Conservation (phyloP, 1,284 basidiomycete species). For the Tilletia setariae region DNA sequence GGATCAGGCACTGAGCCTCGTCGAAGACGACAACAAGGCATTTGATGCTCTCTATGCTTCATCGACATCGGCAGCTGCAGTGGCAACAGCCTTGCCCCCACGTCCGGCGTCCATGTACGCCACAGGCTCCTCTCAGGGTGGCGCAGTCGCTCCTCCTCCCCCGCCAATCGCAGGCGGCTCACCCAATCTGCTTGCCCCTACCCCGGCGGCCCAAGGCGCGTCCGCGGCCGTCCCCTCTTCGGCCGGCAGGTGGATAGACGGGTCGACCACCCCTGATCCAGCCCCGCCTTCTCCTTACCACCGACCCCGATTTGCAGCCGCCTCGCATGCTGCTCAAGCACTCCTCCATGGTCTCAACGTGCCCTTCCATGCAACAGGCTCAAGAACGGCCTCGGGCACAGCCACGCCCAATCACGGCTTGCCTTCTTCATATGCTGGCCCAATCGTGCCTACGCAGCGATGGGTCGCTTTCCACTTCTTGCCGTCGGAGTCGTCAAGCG, state of each 20-base stretch:
- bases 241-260: not conserved
- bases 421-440: not conserved
- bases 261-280: not conserved
- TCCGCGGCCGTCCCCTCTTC: not conserved
- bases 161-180: not conserved
- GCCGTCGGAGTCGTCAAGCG: too few species aligned
- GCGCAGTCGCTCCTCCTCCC: not conserved
- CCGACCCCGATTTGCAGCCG: conserved; percentile 13
- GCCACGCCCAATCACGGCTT: not conserved
- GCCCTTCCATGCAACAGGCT: not conserved
- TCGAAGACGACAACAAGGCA: conserved; percentile 58
- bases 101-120: not conserved
- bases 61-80: too few species aligned
- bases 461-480: conserved; percentile 3
- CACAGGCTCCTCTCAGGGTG: not conserved
- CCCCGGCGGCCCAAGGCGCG: not conserved
- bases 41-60: conserved; percentile 3
- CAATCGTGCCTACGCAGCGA: conserved; percentile 1
- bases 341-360: not conserved
- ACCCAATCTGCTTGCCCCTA: not conserved
- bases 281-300: not conserved
- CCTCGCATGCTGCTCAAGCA: conserved; percentile 7
- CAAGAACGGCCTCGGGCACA: not conserved
- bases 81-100: not conserved
- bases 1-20: conserved; percentile 72